Evolutionary conservation across 129 eudicot genomes (phyloP).

Genomic region (Logfia minima): DNA sequence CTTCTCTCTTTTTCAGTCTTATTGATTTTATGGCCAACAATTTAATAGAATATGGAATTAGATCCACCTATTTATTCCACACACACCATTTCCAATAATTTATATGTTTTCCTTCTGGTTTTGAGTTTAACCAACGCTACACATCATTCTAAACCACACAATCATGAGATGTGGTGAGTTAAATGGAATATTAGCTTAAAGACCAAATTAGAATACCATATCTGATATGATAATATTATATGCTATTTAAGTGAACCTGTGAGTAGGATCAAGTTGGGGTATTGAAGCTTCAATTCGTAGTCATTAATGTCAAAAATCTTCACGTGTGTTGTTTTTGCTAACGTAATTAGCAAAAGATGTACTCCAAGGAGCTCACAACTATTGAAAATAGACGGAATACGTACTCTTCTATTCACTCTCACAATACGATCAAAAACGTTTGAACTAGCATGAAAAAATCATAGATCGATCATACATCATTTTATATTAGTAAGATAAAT

Average conservation of each 20-base stretch:
- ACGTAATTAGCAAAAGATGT: no score
- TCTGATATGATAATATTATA: not conserved
- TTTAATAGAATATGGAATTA: conserved; percentile 12
- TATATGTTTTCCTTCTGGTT: conserved; percentile 18
- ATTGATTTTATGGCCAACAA: not conserved
- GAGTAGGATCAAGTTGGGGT: conserved; percentile 10
- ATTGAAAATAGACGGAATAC: no score
- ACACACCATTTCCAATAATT: not conserved
- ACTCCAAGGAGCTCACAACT: no score
- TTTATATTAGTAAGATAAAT: not conserved
- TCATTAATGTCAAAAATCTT: no score
- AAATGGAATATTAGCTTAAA: conserved; percentile 16
- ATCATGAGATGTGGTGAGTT: conserved; percentile 13
- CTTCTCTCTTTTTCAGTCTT: no score
- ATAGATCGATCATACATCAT: no score
- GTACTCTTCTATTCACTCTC: no score
- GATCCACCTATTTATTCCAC: conserved; percentile 27
- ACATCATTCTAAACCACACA: conserved; percentile 25
- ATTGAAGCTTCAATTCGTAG: not conserved
- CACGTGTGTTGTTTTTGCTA: no score
- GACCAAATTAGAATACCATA: conserved; percentile 4
- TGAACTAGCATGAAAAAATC: no score
- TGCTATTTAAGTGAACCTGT: not conserved
- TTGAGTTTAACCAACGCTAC: conserved; percentile 16
- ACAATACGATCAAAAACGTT: no score